These are phyloP conservation scores for Penicillium sp. DNA, from an alignment of 2,329 filamentous ascomycete species.

Conservation along the genomic window DNA sequence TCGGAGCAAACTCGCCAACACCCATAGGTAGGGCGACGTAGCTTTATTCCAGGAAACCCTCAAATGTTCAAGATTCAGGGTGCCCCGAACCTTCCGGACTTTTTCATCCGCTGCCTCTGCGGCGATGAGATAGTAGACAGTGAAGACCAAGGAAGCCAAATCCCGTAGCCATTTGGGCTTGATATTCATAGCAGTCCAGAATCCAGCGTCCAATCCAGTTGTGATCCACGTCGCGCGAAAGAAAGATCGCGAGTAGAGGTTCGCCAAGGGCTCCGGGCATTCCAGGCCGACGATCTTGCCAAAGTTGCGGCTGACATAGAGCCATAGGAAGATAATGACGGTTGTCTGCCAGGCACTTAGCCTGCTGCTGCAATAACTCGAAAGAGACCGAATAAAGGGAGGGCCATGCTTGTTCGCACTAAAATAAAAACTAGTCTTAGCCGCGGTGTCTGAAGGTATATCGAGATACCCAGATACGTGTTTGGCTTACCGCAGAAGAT, in stretches of 20 bases:
- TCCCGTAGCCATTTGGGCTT: slow-evolving; percentile 76
- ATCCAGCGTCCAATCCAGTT: slow-evolving; percentile 91
- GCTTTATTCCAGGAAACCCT: slow-evolving; percentile 95
- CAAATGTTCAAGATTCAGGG: slow-evolving; percentile 85
- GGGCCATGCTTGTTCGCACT: slow-evolving; percentile 88
- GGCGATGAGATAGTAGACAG: slow-evolving; percentile 84
- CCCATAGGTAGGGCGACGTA: slow-evolving; percentile 78
- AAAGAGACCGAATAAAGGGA: slow-evolving; percentile 69
- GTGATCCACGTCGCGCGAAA: slow-evolving; percentile 97
- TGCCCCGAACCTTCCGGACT: slow-evolving; percentile 82
- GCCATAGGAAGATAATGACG: slow-evolving; percentile 80
- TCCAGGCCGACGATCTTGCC: slow-evolving; percentile 88
- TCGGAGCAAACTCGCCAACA: slow-evolving; percentile 69
- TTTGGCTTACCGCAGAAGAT: slow-evolving; percentile 67
- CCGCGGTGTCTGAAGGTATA: background rate
- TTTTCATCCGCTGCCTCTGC: slow-evolving; percentile 96
- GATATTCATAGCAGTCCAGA: slow-evolving; percentile 98
- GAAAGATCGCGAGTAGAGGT: slow-evolving; percentile 88
- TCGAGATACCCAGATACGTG: too few species aligned
- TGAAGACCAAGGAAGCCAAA: slow-evolving; percentile 77
- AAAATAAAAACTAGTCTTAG: slow-evolving; percentile 4
- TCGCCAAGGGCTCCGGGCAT: slow-evolving; percentile 87
- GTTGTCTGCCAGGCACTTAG: slow-evolving; percentile 89
- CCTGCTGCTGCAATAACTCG: slow-evolving; percentile 64
- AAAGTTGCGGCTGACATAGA: slow-evolving; percentile 91